Evolutionary conservation across 495 filamentous ascomycete genomes (phyloP).

Genomic region (Darksidea phi): DNA sequence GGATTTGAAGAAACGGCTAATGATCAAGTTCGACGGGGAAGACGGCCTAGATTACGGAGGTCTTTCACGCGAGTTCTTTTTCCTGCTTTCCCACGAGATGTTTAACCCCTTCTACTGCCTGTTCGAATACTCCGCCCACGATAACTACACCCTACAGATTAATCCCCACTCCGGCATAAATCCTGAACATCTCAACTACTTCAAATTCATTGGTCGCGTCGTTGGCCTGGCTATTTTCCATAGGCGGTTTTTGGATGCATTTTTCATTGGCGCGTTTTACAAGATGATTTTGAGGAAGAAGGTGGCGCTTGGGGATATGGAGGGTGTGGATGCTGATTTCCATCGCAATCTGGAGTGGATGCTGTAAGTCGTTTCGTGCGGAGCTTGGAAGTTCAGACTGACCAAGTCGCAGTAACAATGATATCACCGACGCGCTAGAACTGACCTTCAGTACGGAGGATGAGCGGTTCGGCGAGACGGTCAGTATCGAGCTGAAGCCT

Average conservation of each 20-base stretch:
- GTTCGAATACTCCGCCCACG: constrained; percentile 99
- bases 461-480: constrained; percentile 91
- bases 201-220: constrained; percentile 99
- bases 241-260: constrained; percentile 93
- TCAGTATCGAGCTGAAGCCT: constrained; percentile 89
- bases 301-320: constrained; percentile 92
- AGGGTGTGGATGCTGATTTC: constrained; percentile 96
- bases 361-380: constrained; percentile 53
- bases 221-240: constrained; percentile 99
- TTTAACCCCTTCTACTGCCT: constrained; percentile 99
- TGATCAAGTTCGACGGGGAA: constrained; percentile 99
- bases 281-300: constrained; percentile 98
- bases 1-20: constrained; percentile 94
- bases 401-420: constrained; percentile 67
- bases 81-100: constrained; percentile 99
- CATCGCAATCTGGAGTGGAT: constrained; percentile 95
- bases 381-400: constrained; percentile 1
- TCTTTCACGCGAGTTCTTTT: constrained; percentile 98
- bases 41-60: constrained; percentile 98
- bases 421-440: constrained; percentile 89
- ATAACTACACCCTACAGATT: constrained; percentile 99
- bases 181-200: constrained; percentile 98
- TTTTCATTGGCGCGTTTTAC: constrained; percentile 99
- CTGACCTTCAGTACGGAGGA: constrained; percentile 95
- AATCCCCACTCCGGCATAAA: constrained; percentile 99